phyloP scores from a whole-genome alignment of 176 grass and related monocot species.

The Carex pumila region DNA sequence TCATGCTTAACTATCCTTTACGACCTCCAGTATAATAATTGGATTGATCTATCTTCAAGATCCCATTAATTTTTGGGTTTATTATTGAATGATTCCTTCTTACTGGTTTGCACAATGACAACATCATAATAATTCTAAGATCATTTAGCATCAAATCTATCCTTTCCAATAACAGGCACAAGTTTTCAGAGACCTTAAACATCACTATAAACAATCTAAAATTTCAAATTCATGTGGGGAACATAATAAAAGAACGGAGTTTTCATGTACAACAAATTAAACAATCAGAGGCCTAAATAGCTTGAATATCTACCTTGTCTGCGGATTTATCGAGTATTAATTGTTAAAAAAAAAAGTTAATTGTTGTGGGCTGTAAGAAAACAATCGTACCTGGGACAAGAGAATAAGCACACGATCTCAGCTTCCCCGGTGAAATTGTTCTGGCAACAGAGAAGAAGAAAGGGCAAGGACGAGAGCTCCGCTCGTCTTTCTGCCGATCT shows the following conservation, averaged over 20 bases:
- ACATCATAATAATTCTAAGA: background rate
- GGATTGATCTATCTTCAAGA: no score
- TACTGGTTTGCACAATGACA: background rate
- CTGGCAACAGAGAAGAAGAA: background rate
- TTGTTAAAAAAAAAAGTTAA: background rate
- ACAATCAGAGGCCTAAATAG: background rate
- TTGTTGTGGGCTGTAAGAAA: background rate
- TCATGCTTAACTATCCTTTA: no score
- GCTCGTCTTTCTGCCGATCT: background rate
- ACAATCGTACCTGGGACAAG: background rate
- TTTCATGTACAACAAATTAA: background rate
- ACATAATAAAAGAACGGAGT: background rate
- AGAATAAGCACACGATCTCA: background rate
- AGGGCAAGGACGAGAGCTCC: background rate
- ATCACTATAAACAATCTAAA: no score
- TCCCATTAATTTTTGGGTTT: no score
- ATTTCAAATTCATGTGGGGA: no score
- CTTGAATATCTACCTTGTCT: background rate
- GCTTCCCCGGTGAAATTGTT: background rate
- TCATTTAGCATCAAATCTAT: background rate
- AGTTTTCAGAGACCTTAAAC: background rate
- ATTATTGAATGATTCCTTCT: background rate
- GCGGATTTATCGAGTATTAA: background rate
- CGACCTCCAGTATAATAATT: no score
- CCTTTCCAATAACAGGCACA: background rate